Percentiles rank a stretch among this genome's conserved stretches.
phyloP scores from a whole-genome alignment of 208 protist species.

The Trichomonas gallinae region DNA sequence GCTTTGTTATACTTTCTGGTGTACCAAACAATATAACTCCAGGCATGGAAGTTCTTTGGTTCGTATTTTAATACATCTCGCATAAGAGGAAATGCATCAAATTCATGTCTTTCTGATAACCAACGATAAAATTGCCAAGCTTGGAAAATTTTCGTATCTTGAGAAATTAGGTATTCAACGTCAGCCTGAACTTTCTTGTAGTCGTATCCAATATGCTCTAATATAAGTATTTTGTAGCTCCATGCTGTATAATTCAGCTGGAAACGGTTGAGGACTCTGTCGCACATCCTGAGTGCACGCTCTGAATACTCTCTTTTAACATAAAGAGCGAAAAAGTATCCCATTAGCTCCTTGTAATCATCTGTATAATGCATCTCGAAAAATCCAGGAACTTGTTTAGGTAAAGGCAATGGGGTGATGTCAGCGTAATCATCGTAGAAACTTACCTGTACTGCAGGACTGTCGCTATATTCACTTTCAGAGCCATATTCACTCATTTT shows the following conservation, averaged over 20 bases:
- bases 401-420: neutral
- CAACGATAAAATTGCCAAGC: neutral
- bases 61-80: neutral
- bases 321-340: neutral
- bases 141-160: neutral
- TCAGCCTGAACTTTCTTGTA: neutral
- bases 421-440: neutral
- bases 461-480: too few species aligned
- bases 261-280: neutral
- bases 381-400: neutral
- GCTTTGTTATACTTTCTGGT: neutral
- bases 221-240: neutral
- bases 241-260: neutral
- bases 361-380: neutral
- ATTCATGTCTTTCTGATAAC: neutral
- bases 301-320: neutral
- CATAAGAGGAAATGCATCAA: neutral
- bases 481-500: too few species aligned
- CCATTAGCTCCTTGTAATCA: neutral
- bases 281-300: neutral
- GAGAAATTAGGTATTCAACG: neutral
- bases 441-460: too few species aligned
- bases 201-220: neutral
- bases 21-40: neutral
- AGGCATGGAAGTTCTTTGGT: conserved; percentile 6